Evolutionary conservation across 129 eudicot species (phyloP).

Genomic region (Pseudognaphalium luteoalbum): DNA sequence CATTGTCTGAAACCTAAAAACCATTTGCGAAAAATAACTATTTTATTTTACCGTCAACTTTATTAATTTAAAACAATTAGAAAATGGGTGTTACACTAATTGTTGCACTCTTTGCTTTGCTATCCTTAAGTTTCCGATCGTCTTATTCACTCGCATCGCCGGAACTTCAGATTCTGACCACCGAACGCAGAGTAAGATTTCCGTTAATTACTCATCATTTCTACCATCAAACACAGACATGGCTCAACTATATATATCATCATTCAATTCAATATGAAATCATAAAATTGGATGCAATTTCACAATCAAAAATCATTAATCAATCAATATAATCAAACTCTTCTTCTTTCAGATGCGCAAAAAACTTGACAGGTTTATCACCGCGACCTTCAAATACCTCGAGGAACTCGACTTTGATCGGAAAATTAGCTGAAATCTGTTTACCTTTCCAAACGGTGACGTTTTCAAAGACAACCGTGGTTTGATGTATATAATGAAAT

Average conservation of each 20-base stretch:
- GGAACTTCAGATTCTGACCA: conserved; percentile 60
- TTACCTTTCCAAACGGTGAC: conserved; percentile 77
- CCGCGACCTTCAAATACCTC: conserved; percentile 53
- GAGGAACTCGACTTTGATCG: conserved; percentile 70
- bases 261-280: background rate
- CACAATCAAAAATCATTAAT: conserved; percentile 12
- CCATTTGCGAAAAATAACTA: too few relatives aligned
- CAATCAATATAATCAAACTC: conserved; percentile 83
- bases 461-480: too few relatives aligned
- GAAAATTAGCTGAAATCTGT: conserved; percentile 68
- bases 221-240: background rate
- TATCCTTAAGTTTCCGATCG: conserved; percentile 44
- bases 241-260: too few relatives aligned
- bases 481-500: too few relatives aligned
- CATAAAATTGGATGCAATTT: conserved; percentile 9
- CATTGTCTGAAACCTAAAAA: too few relatives aligned
- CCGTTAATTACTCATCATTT: conserved; percentile 10
- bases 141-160: conserved; percentile 37
- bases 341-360: conserved; percentile 75
- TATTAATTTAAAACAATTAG: too few relatives aligned
- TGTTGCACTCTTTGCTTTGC: conserved; percentile 29
- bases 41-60: too few relatives aligned
- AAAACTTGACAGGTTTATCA: conserved; percentile 61
- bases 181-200: conserved; percentile 71
- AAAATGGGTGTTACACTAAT: too few relatives aligned